A percentile compares a stretch with the other conserved stretches of the same genome.
phyloP scores from a whole-genome alignment of 1,139 yeast genomes.

The Saccharomycopsis hybrid region DNA sequence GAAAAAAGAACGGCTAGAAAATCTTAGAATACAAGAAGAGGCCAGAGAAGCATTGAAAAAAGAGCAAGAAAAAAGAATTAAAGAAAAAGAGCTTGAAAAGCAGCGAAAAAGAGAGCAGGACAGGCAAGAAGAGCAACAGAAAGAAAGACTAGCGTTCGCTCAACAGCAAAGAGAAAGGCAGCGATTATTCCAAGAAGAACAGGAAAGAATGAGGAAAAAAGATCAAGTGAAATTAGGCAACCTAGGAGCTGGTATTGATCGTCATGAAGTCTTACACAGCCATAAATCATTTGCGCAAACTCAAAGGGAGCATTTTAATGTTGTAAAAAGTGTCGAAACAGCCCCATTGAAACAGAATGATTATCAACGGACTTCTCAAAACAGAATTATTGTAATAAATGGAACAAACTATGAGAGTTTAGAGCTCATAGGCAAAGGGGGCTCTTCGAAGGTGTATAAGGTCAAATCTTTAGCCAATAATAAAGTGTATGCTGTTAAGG shows the following conservation, averaged over 20 bases:
- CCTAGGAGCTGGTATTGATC: not conserved
- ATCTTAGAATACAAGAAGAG: slow-evolving; percentile 2
- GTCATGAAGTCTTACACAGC: not conserved
- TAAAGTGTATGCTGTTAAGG: slow-evolving; percentile 70
- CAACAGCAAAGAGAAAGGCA: slow-evolving; percentile 2
- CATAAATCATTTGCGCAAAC: not conserved
- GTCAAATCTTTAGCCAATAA: slow-evolving; percentile 50
- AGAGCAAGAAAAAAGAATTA: not conserved
- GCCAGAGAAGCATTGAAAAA: not conserved
- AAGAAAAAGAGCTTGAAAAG: not conserved
- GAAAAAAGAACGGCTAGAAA: slow-evolving; percentile 4
- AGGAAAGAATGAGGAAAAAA: not conserved
- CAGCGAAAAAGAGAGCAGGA: not conserved
- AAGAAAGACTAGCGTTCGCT: not conserved
- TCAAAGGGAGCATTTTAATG: slow-evolving; percentile 7
- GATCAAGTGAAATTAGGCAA: not conserved
- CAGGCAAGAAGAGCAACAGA: not conserved
- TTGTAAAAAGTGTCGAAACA: slow-evolving; percentile 2
- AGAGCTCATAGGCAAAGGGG: slow-evolving; percentile 85
- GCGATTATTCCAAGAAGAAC: slow-evolving; percentile 1
- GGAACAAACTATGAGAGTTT: slow-evolving; percentile 63
- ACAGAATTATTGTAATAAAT: slow-evolving; percentile 37
- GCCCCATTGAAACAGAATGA: slow-evolving; percentile 11
- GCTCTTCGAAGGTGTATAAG: slow-evolving; percentile 86
- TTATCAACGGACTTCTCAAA: not conserved